These are phyloP conservation scores for Rhodotorula graminis DNA, from an alignment of 768 basidiomycete species.

Conservation along the genomic window DNA sequence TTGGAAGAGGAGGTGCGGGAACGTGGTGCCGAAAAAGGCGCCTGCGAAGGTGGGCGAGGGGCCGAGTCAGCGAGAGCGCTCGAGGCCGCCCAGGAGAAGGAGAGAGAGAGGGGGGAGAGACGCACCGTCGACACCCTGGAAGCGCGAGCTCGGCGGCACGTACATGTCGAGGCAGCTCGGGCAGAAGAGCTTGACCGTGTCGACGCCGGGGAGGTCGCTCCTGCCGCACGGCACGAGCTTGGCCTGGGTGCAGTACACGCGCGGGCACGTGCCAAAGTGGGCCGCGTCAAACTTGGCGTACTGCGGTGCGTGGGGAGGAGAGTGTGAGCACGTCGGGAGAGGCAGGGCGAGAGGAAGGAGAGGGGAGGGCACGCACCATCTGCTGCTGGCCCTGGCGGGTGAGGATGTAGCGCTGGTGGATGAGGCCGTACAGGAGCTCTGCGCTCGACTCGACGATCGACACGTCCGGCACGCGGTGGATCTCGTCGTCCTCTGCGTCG, in stretches of 20 bases:
- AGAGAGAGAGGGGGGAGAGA: conserved; percentile 20
- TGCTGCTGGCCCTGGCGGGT: conserved; percentile 88
- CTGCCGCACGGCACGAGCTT: conserved; percentile 92
- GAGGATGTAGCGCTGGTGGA: conserved; percentile 94
- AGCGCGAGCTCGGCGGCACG: conserved; percentile 87
- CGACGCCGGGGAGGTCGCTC: conserved; percentile 89
- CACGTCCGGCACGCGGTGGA: conserved; percentile 93
- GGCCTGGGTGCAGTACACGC: conserved; percentile 83
- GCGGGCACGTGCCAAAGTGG: conserved; percentile 87
- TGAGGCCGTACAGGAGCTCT: conserved; percentile 92
- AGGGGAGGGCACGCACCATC: conserved; percentile 62
- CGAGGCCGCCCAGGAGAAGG: background rate
- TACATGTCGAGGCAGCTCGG: conserved; percentile 98
- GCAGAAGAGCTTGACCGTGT: conserved; percentile 96
- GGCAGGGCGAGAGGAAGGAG: background rate
- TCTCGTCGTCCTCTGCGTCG: conserved; percentile 61
- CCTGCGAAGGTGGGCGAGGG: conserved; percentile 52
- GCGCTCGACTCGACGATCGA: conserved; percentile 97
- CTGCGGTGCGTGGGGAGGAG: conserved; percentile 49
- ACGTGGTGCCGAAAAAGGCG: conserved; percentile 99
- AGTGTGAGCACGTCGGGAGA: background rate
- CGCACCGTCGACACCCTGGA: conserved; percentile 90
- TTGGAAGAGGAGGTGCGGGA: conserved; percentile 95
- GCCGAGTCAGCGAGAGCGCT: background rate
- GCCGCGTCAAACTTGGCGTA: conserved; percentile 91